These are phyloP conservation scores for Vicia villosa DNA, from an alignment of 306 rosid species.

Conservation along the genomic window DNA sequence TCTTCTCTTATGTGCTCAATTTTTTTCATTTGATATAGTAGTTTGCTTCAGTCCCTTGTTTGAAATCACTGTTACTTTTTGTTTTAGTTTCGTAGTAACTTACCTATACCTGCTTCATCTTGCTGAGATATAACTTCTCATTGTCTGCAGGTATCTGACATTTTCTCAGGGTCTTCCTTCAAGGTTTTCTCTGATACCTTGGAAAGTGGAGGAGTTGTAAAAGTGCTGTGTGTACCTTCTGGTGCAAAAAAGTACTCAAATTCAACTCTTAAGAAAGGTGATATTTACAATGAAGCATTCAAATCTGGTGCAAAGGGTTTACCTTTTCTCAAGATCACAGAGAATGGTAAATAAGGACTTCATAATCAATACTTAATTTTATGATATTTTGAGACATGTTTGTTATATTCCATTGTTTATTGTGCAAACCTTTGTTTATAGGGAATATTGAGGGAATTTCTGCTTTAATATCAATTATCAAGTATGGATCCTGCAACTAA, in stretches of 20 bases:
- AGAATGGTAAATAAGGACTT: conserved; percentile 58
- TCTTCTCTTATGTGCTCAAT: background rate
- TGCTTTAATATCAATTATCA: conserved; percentile 75
- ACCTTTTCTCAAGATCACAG: conserved; percentile 82
- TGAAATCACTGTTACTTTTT: conserved; percentile 25
- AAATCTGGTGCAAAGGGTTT: conserved; percentile 94
- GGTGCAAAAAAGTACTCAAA: conserved; percentile 85
- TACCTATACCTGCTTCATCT: conserved; percentile 34
- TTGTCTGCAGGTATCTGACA: conserved; percentile 76
- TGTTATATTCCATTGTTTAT: conserved; percentile 25
- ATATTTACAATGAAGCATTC: conserved; percentile 67
- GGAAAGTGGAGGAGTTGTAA: conserved; percentile 73
- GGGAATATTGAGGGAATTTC: conserved; percentile 85
- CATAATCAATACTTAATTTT: conserved; percentile 14
- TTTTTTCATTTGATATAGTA: conserved; percentile 1
- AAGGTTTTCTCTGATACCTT: conserved; percentile 80
- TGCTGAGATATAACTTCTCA: conserved; percentile 24
- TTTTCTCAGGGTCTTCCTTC: conserved; percentile 75
- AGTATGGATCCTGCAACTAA: conserved; percentile 64
- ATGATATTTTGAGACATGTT: conserved; percentile 3
- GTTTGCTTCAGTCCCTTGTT: conserved; percentile 14
- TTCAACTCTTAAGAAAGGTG: conserved; percentile 88
- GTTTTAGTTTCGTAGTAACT: conserved; percentile 4
- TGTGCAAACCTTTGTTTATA: conserved; percentile 42
- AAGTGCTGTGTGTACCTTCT: conserved; percentile 74